These are phyloP conservation scores for Pyrenula aspistea DNA, from an alignment of 495 filamentous ascomycete genomes.

Conservation along the genomic window DNA sequence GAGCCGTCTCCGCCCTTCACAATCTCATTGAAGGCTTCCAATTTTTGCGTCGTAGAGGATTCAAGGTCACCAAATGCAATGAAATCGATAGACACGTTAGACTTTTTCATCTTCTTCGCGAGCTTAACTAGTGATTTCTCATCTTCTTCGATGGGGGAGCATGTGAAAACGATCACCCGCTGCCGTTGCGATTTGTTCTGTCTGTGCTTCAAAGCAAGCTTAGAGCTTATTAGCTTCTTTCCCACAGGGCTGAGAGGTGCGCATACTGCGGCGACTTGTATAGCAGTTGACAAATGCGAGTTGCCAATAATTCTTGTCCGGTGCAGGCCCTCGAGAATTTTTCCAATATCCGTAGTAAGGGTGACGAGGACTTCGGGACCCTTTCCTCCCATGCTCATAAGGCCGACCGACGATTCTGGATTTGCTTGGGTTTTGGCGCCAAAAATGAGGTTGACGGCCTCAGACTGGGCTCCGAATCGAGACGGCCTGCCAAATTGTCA, in stretches of 20 bases:
- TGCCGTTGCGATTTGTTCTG: slow-evolving; percentile 93
- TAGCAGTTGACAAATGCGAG: slow-evolving; percentile 77
- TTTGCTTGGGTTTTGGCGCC: slow-evolving; percentile 87
- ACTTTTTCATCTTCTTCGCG: slow-evolving; percentile 98
- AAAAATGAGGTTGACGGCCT: slow-evolving; percentile 91
- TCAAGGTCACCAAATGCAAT: slow-evolving; percentile 88
- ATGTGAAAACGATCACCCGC: slow-evolving; percentile 92
- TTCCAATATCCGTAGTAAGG: slow-evolving; percentile 86
- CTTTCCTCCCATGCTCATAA: slow-evolving; percentile 98
- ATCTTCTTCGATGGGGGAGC: slow-evolving; percentile 79
- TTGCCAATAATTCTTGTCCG: slow-evolving; percentile 85
- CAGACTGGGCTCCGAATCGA: slow-evolving; percentile 87
- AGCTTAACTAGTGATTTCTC: slow-evolving; percentile 81
- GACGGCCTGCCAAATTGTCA: slow-evolving; percentile 47
- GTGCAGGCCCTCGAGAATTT: slow-evolving; percentile 87
- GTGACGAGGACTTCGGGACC: slow-evolving; percentile 94
- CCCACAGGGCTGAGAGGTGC: slow-evolving; percentile 1
- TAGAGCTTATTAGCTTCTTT: not conserved
- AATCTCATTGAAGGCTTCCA: slow-evolving; percentile 82
- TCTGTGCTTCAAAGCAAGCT: slow-evolving; percentile 96
- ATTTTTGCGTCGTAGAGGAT: slow-evolving; percentile 81
- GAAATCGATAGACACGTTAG: slow-evolving; percentile 81
- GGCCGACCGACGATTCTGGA: slow-evolving; percentile 88
- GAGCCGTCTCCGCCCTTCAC: slow-evolving; percentile 85
- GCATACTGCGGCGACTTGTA: slow-evolving; percentile 71